Evolutionary conservation across 495 filamentous ascomycete species (phyloP).

Genomic region (Tuber indicum): DNA sequence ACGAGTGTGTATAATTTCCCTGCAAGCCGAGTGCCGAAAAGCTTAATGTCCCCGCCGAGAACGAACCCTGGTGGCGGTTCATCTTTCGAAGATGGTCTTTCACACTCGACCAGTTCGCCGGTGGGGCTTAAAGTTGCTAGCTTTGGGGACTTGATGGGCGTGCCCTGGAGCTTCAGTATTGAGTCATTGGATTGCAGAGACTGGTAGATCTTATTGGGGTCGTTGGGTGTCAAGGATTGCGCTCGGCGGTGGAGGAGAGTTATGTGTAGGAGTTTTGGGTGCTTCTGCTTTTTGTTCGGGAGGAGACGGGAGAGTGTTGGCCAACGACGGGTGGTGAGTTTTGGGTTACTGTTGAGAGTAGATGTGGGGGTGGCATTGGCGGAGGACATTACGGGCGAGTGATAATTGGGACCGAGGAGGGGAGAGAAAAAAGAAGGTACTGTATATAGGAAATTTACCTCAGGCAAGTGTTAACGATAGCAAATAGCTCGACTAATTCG

Average conservation of each 20-base stretch:
- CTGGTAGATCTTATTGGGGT: neutral
- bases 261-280: neutral
- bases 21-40: constrained; percentile 16
- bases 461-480: neutral
- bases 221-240: neutral
- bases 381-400: neutral
- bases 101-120: constrained; percentile 10
- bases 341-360: neutral
- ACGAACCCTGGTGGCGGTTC: constrained; percentile 22
- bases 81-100: neutral
- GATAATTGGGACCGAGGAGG: neutral
- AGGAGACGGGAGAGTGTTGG: neutral
- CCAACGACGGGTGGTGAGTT: neutral
- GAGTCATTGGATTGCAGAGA: neutral
- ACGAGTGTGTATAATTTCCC: constrained; percentile 22
- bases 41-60: constrained; percentile 20
- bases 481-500: neutral
- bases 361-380: neutral
- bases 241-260: neutral
- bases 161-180: constrained; percentile 1
- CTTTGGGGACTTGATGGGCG: neutral
- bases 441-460: neutral
- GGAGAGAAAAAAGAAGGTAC: neutral
- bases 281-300: neutral
- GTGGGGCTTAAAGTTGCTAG: constrained; percentile 4